phyloP scores from a whole-genome alignment of 352 stramenopile genomes.

The Blastocystis sp. region DNA sequence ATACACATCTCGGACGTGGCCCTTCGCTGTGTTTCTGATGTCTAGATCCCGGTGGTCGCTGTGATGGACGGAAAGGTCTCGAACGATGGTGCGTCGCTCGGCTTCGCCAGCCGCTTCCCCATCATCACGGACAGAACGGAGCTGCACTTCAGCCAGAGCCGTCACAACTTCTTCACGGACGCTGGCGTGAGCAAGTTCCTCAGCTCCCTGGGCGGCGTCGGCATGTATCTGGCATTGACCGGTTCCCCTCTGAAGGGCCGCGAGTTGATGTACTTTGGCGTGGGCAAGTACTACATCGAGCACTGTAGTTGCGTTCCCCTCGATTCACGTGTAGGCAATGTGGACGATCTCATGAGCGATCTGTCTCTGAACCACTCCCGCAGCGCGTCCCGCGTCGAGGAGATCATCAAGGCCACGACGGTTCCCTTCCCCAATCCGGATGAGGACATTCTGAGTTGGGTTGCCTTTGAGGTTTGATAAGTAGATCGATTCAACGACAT shows the following conservation, averaged over 20 bases:
- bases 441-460: slow-evolving; percentile 4
- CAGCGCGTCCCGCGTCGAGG: background rate
- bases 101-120: slow-evolving; percentile 28
- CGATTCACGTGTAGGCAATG: background rate
- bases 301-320: background rate
- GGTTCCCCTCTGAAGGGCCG: background rate
- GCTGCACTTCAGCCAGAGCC: slow-evolving; percentile 3
- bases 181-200: slow-evolving; percentile 38
- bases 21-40: background rate
- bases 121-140: slow-evolving; percentile 23
- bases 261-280: slow-evolving; percentile 23
- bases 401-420: background rate
- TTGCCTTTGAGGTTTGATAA: background rate
- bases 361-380: slow-evolving; percentile 17
- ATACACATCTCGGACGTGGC: slow-evolving; percentile 30
- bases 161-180: slow-evolving; percentile 43
- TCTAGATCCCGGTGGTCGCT: slow-evolving; percentile 27
- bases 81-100: background rate
- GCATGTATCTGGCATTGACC: slow-evolving; percentile 56
- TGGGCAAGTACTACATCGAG: slow-evolving; percentile 33
- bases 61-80: slow-evolving; percentile 35
- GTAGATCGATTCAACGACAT: slow-evolving; percentile 28
- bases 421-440: slow-evolving; percentile 5
- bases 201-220: slow-evolving; percentile 43
- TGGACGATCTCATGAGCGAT: slow-evolving; percentile 33